Evolutionary conservation across 75 land plant genomes (phyloP).

Genomic region (Pinus albicaulis): DNA sequence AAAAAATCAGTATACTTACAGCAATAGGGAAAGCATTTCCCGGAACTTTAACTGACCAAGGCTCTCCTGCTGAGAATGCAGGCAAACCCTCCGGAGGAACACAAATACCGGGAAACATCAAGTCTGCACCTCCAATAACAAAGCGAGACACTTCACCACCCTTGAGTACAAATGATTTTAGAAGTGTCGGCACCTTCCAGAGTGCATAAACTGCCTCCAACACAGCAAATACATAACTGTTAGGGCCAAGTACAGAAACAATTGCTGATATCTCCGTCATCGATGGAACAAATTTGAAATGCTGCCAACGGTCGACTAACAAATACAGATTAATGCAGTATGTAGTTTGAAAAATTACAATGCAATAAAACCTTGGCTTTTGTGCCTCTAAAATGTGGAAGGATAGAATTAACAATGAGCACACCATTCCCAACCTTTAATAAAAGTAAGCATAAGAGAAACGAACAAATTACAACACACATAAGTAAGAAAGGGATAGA

Average conservation of each 20-base stretch:
- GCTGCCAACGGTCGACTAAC: too few species aligned
- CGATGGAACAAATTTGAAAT: too few species aligned
- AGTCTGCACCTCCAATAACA: conserved; percentile 87
- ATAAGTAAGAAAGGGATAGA: neutral
- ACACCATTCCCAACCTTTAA: neutral
- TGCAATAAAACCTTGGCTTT: neutral
- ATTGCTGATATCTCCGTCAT: too few species aligned
- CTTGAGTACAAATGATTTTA: conserved; percentile 77
- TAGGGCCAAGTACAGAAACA: neutral
- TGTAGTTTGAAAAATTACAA: neutral
- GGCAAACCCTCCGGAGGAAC: conserved; percentile 72
- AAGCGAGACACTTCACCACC: conserved; percentile 83
- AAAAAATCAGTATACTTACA: conserved; percentile 36
- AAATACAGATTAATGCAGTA: too few species aligned
- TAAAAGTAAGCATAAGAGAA: neutral
- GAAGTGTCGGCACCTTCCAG: conserved; percentile 76
- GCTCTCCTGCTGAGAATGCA: conserved; percentile 67
- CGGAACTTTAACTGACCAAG: conserved; percentile 85
- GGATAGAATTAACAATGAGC: neutral
- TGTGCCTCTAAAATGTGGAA: neutral
- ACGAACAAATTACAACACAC: neutral
- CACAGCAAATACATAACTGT: conserved; percentile 4
- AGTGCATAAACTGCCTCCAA: conserved; percentile 73
- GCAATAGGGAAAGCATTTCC: conserved; percentile 92
- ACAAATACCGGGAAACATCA: conserved; percentile 91